These are phyloP conservation scores for Fonsecaea erecta DNA, from an alignment of 2,329 filamentous ascomycete species.

Conservation along the genomic window DNA sequence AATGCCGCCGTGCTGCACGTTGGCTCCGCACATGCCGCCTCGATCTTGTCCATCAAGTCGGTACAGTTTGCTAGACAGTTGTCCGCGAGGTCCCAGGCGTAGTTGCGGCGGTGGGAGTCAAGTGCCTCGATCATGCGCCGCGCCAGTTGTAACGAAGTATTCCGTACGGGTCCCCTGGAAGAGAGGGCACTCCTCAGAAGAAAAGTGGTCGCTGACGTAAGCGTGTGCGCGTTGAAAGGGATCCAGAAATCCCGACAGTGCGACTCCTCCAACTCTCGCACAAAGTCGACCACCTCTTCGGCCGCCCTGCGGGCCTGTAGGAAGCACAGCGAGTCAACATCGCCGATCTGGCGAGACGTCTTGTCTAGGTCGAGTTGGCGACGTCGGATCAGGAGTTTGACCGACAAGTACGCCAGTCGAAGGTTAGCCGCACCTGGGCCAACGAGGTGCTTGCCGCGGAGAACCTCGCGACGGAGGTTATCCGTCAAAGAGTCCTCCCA, in stretches of 20 bases:
- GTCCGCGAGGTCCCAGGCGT: slow-evolving; percentile 58
- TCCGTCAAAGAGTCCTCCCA: slow-evolving; percentile 52
- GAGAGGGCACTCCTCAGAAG: slow-evolving; percentile 55
- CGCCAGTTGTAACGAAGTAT: slow-evolving; percentile 51
- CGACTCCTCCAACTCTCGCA: slow-evolving; percentile 51
- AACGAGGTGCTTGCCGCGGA: slow-evolving; percentile 46
- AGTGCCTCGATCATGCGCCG: slow-evolving; percentile 50
- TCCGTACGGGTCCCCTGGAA: slow-evolving; percentile 38
- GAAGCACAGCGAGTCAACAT: slow-evolving; percentile 19
- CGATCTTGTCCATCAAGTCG: slow-evolving; percentile 53
- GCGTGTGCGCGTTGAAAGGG: slow-evolving; percentile 53
- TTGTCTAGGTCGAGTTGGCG: slow-evolving; percentile 54
- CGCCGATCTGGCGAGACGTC: slow-evolving; percentile 21
- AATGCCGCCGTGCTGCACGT: slow-evolving; percentile 8
- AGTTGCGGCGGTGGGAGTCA: slow-evolving; percentile 46
- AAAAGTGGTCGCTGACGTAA: slow-evolving; percentile 58
- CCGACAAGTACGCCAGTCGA: slow-evolving; percentile 56
- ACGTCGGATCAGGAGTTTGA: slow-evolving; percentile 54
- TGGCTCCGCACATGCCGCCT: slow-evolving; percentile 18
- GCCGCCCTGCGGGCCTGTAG: slow-evolving; percentile 49
- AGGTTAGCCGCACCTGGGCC: slow-evolving; percentile 57
- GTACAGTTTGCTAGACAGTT: slow-evolving; percentile 56
- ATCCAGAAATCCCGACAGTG: slow-evolving; percentile 59
- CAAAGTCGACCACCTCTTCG: slow-evolving; percentile 56
- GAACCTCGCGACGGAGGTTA: slow-evolving; percentile 43